Evolutionary conservation across 2,329 filamentous ascomycete genomes (phyloP), one percentile per base, ranked within the genome.

Genomic region (Diaporthe vexans): DNA sequence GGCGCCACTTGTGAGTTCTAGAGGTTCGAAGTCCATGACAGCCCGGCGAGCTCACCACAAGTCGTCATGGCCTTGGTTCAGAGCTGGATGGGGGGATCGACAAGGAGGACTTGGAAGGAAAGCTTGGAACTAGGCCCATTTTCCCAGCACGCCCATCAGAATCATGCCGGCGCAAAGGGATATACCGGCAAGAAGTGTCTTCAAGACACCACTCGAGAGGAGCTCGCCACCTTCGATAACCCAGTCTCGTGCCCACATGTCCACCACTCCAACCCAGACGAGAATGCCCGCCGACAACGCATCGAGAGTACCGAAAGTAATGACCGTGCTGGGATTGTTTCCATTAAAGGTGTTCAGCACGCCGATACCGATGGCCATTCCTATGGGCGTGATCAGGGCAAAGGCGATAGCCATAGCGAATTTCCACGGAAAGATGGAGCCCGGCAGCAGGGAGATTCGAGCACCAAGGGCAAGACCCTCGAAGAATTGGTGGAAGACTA

Each of bases 201-300:
- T 88, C 0, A 85, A 37, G 1, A 86, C 51, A 0, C 87, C 81
- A 0, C 91, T 87, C 40, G 88, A 82, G 21, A 88, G 81, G 81
- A 94, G 82, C 79, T 93, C 90, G 77, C 24, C 88, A 1, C 85
- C 85, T 40, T 68, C 63, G 78, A 90, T 83, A 78, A 93, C 88
- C 94, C 94, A 95, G 80, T 95, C 94, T 54, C 89, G 85, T 3
- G 92, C 92, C 90, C 92, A 92, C 93, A 95, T 95, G 84, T 95
- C 93, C 0, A 95, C 93, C 1, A 95, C 83, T 2, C 93, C 92
- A 2, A 95, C 93, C 93, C 94, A 95, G n/a, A 93, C 84, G 43
- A 95, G 85, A 58, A 96, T 94, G 37, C 94, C 94, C 0, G 94
- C 93, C 0, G 91, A 94, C 13, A 95, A 80, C 8, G 93, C 92